Percentiles rank a stretch among this genome's conserved stretches.
These are phyloP conservation scores for Sporobolomyces roseus DNA, from an alignment of 768 basidiomycete genomes.

Conservation along the genomic window DNA sequence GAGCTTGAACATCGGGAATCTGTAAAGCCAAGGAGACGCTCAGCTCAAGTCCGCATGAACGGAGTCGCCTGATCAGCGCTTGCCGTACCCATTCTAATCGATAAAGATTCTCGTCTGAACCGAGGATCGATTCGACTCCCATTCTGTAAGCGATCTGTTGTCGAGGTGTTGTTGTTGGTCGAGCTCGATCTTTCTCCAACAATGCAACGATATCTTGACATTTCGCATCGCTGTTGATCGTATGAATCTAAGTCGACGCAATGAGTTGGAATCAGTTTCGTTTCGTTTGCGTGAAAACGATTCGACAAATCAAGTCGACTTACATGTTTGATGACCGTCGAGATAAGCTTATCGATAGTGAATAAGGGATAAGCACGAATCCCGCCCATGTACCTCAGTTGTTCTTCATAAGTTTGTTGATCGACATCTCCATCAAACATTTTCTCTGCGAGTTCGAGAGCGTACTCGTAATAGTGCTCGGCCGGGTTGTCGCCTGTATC, in stretches of 20 bases:
- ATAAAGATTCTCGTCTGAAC: constrained; percentile 52
- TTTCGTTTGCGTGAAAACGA: too few relatives aligned
- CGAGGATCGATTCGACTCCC: constrained; percentile 51
- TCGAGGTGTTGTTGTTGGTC: constrained; percentile 44
- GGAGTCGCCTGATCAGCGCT: too few relatives aligned
- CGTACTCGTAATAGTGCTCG: constrained; percentile 78
- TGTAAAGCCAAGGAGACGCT: constrained; percentile 20
- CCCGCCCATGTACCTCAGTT: constrained; percentile 92
- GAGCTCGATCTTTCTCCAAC: constrained; percentile 42
- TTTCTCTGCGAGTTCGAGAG: constrained; percentile 85
- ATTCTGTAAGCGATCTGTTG: constrained; percentile 54
- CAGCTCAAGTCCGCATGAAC: background rate
- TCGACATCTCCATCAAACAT: constrained; percentile 91
- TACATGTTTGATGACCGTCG: constrained; percentile 90
- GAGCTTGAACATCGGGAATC: constrained; percentile 45
- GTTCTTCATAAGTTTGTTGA: constrained; percentile 83
- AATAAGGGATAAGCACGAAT: constrained; percentile 87
- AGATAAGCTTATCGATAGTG: constrained; percentile 88
- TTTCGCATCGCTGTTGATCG: constrained; percentile 74
- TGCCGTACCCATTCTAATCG: constrained; percentile 52
- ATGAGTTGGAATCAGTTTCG: constrained; percentile 72
- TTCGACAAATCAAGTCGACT: background rate
- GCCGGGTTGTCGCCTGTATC: constrained; percentile 50
- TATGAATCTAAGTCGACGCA: constrained; percentile 75
- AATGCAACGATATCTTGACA: constrained; percentile 64